These are phyloP conservation scores for Eucalyptus marginata DNA, from an alignment of 345 rosid species.

Conservation along the genomic window DNA sequence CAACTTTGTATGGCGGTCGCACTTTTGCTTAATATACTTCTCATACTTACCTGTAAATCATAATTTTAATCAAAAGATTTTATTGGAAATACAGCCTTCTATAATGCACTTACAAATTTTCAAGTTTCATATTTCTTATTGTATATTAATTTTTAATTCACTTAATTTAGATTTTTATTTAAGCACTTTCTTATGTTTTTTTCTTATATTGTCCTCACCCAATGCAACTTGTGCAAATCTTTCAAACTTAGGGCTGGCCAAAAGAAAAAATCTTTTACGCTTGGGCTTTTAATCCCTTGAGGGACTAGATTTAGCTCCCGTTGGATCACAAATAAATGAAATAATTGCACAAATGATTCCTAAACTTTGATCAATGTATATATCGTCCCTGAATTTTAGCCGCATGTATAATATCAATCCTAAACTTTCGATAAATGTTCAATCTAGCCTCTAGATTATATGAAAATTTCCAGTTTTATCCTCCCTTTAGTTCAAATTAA, in stretches of 20 bases:
- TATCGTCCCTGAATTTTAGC: rapidly evolving
- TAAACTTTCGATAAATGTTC: rapidly evolving
- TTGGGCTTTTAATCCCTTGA: neutral
- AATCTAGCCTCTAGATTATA: too few relatives aligned
- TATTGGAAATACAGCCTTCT: neutral
- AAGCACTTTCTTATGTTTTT: neutral
- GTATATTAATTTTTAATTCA: neutral
- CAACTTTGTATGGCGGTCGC: neutral
- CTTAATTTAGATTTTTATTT: neutral
- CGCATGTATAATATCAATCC: rapidly evolving
- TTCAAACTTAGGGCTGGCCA: neutral
- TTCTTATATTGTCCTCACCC: neutral
- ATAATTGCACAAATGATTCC: neutral
- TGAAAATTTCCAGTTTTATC: neutral
- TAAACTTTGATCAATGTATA: neutral
- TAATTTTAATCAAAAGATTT: neutral
- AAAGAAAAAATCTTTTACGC: neutral
- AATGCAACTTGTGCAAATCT: neutral
- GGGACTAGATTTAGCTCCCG: neutral
- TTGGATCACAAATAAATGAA: neutral
- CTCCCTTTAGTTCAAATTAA: neutral
- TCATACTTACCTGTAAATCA: neutral
- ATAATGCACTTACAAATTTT: neutral
- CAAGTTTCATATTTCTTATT: neutral
- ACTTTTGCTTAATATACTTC: neutral